Conservation (phyloP, 371 early-diverging fungal species). For the Mucor lusitanicus region DNA sequence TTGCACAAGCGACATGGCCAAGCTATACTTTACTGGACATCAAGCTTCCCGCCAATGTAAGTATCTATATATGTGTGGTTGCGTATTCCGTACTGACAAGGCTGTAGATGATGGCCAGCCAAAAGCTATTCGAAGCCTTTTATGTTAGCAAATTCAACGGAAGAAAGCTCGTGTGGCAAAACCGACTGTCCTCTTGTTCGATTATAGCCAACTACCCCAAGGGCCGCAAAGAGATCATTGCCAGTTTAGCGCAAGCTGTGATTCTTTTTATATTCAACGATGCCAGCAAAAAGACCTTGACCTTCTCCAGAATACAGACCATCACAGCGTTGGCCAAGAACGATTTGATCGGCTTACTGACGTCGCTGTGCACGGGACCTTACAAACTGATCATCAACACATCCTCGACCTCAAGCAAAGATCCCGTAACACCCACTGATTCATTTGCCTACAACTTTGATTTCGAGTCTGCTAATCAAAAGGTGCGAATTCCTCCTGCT, state of each 20-base stretch:
- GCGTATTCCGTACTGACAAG: no score
- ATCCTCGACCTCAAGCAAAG: not conserved
- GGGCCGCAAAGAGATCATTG: constrained; percentile 66
- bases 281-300: constrained; percentile 31
- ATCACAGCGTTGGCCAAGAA: constrained; percentile 51
- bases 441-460: constrained; percentile 65
- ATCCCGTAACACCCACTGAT: not conserved
- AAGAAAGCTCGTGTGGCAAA: constrained; percentile 83
- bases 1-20: constrained; percentile 92
- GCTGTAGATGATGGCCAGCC: constrained; percentile 62
- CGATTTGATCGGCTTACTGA: not conserved
- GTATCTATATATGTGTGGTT: not conserved
- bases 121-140: constrained; percentile 71
- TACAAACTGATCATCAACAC: not conserved
- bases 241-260: constrained; percentile 76
- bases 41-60: constrained; percentile 70
- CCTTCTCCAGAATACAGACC: constrained; percentile 68
- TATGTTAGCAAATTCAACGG: constrained; percentile 80
- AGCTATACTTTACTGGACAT: constrained; percentile 72
- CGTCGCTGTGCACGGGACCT: not conserved
- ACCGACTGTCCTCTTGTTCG: constrained; percentile 75
- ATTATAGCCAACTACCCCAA: constrained; percentile 65
- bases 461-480: constrained; percentile 63
- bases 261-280: constrained; percentile 80
- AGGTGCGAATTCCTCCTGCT: constrained; percentile 73